A percentile compares a stretch with the other conserved stretches of the same genome.
Conservation (phyloP, 495 filamentous ascomycete genomes). For the Penicillium soppii region DNA sequence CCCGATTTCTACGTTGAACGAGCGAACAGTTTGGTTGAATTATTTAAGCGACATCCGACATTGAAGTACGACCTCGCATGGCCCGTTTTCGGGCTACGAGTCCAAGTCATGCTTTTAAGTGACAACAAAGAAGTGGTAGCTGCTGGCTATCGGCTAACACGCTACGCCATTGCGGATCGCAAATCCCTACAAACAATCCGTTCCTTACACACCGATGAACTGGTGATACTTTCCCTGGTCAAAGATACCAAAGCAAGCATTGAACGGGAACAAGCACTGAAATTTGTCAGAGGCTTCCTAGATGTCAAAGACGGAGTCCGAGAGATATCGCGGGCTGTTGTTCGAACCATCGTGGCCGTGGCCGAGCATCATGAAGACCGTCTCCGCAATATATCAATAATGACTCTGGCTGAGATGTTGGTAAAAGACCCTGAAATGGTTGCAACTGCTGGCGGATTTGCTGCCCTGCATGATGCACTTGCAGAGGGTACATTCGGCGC, state of each 20-base stretch:
- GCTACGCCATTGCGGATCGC: constrained; percentile 91
- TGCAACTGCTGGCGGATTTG: constrained; percentile 76
- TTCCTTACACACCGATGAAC: constrained; percentile 81
- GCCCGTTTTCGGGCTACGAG: constrained; percentile 87
- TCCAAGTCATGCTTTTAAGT: constrained; percentile 92
- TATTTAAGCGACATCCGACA: constrained; percentile 90
- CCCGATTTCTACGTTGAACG: constrained; percentile 92
- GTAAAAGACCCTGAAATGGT: constrained; percentile 79
- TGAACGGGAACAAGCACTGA: constrained; percentile 93
- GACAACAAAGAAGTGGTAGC: constrained; percentile 95
- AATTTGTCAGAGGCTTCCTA: constrained; percentile 92
- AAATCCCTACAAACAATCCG: constrained; percentile 87
- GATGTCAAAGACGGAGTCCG: constrained; percentile 91
- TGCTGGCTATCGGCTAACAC: constrained; percentile 86
- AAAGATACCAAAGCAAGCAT: constrained; percentile 95
- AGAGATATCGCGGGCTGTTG: constrained; percentile 82
- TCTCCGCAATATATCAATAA: constrained; percentile 80
- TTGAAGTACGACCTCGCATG: constrained; percentile 95
- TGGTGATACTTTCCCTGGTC: constrained; percentile 86
- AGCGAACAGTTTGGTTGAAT: constrained; percentile 85
- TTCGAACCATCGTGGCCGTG: constrained; percentile 83
- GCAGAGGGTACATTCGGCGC: constrained; percentile 89
- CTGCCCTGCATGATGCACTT: constrained; percentile 78
- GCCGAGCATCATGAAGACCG: constrained; percentile 89
- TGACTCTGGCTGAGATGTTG: constrained; percentile 89